Evolutionary conservation across 768 basidiomycete genomes (phyloP).

Genomic region (Mycena rebaudengoi): DNA sequence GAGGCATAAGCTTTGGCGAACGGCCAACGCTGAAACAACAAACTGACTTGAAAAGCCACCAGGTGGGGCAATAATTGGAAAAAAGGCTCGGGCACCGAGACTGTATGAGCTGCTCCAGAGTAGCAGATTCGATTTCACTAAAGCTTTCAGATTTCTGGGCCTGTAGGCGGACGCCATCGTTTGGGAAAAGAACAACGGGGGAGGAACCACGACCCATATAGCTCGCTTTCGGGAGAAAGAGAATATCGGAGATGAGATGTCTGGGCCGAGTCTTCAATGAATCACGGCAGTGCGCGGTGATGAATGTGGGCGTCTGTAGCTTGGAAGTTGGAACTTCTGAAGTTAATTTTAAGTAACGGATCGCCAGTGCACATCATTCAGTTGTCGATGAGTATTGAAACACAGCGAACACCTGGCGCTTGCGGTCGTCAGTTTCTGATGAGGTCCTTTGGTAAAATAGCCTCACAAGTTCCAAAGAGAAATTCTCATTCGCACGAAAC

Average conservation of each 20-base stretch:
- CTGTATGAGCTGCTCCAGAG: slow-evolving; percentile 50
- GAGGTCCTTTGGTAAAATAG: no score
- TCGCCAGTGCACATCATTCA: no score
- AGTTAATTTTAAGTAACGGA: no score
- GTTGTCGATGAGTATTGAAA: no score
- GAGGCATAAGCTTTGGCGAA: not conserved
- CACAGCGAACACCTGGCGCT: no score
- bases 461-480: no score
- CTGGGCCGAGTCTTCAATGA: not conserved
- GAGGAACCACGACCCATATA: not conserved
- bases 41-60: slow-evolving; percentile 53
- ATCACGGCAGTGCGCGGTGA: no score
- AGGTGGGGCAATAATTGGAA: slow-evolving; percentile 50
- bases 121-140: slow-evolving; percentile 38
- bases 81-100: slow-evolving; percentile 52
- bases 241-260: not conserved
- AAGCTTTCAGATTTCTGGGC: slow-evolving; percentile 41
- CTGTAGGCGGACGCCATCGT: slow-evolving; percentile 43
- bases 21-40: not conserved
- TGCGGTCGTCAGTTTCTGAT: no score
- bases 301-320: no score
- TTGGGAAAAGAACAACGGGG: slow-evolving; percentile 48
- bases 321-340: no score
- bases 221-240: not conserved
- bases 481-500: no score